These are phyloP conservation scores for Pleoardoris graminearum DNA, from an alignment of 2,329 filamentous ascomycete genomes.

Conservation along the genomic window DNA sequence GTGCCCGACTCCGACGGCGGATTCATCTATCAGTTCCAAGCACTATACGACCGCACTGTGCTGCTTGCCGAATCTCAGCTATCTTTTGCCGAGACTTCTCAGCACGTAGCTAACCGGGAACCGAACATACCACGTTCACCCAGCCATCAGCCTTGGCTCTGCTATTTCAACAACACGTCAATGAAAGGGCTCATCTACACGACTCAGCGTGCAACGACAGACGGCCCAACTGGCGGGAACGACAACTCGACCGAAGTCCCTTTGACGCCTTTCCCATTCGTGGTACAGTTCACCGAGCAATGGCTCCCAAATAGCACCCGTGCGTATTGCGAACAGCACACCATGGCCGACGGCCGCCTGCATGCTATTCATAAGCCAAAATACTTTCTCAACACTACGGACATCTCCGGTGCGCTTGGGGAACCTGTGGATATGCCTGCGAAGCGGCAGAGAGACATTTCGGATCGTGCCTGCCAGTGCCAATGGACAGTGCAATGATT, in stretches of 20 bases:
- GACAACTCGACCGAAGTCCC: background rate
- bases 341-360: conserved; percentile 8
- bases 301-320: conserved; percentile 16
- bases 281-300: conserved; percentile 29
- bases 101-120: background rate
- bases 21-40: conserved; percentile 25
- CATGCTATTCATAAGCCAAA: background rate
- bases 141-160: conserved; percentile 29
- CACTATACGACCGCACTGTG: conserved; percentile 29
- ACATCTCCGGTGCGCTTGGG: background rate
- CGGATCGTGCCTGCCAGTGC: conserved; percentile 20
- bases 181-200: conserved; percentile 32
- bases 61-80: conserved; percentile 25
- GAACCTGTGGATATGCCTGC: background rate
- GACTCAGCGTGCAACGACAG: conserved; percentile 1
- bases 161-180: conserved; percentile 30
- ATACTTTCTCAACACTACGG: conserved; percentile 5
- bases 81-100: background rate
- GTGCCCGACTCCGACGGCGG: conserved; percentile 4
- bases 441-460: conserved; percentile 2
- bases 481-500: conserved; percentile 26
- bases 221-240: background rate
- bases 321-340: conserved; percentile 28
- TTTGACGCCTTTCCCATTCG: conserved; percentile 23
- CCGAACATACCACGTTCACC: conserved; percentile 12